phyloP scores from a whole-genome alignment of 2,329 filamentous ascomycete genomes.

The Colletotrichum coccodes region DNA sequence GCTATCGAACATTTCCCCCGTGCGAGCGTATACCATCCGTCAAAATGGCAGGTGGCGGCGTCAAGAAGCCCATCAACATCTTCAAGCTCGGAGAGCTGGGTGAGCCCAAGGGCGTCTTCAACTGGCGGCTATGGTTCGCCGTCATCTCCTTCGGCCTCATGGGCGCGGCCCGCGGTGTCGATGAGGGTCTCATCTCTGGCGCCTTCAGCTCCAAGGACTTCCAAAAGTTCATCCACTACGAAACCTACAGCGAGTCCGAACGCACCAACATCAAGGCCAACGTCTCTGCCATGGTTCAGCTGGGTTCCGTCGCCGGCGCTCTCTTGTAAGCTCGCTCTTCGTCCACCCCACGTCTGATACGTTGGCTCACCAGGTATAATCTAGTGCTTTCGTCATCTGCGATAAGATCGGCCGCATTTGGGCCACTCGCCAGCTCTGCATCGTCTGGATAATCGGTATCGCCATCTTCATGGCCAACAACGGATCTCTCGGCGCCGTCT shows the following conservation, averaged over 20 bases:
- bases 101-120: slow-evolving; percentile 77
- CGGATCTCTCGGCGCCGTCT: slow-evolving; percentile 66
- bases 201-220: slow-evolving; percentile 76
- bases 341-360: not conserved
- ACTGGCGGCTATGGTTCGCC: slow-evolving; percentile 83
- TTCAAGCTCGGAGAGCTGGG: slow-evolving; percentile 72
- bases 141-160: slow-evolving; percentile 80
- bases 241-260: slow-evolving; percentile 60
- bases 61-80: slow-evolving; percentile 68
- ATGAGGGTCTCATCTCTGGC: slow-evolving; percentile 81
- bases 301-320: slow-evolving; percentile 78
- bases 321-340: slow-evolving; percentile 54
- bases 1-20: not conserved
- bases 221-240: slow-evolving; percentile 66
- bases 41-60: slow-evolving; percentile 47
- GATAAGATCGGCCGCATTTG: slow-evolving; percentile 71
- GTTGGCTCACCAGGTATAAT: not conserved
- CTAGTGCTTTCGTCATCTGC: slow-evolving; percentile 66
- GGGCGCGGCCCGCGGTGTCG: slow-evolving; percentile 81
- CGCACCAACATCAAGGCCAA: slow-evolving; percentile 79
- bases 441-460: slow-evolving; percentile 68
- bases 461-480: slow-evolving; percentile 66
- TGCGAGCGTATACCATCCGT: slow-evolving; percentile 4
- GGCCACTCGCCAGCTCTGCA: slow-evolving; percentile 67
- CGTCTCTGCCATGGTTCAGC: slow-evolving; percentile 84